Percentiles rank a stretch among this genome's conserved stretches.
phyloP scores from a whole-genome alignment of 2,329 filamentous ascomycete genomes.

The Aspergillus brunneoviolaceus region DNA sequence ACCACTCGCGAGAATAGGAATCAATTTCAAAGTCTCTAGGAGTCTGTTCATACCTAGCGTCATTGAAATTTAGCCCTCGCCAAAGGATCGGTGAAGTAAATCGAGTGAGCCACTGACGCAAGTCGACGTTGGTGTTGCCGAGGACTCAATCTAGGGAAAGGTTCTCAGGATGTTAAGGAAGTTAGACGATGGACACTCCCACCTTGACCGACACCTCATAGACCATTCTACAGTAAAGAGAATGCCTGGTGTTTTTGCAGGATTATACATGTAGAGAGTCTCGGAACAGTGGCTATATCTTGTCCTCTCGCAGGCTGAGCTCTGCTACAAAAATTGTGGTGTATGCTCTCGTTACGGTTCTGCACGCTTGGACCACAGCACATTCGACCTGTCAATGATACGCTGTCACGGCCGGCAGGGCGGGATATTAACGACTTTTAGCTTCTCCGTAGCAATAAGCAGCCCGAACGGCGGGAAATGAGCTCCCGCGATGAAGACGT shows the following conservation, averaged over 20 bases:
- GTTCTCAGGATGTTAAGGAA: not conserved
- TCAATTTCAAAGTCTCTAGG: not conserved
- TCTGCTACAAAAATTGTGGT: not conserved
- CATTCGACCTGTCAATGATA: slow-evolving; percentile 11
- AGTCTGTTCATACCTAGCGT: not conserved
- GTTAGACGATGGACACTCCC: not conserved
- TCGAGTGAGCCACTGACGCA: slow-evolving; percentile 7
- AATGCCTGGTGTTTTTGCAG: not conserved
- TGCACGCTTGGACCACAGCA: slow-evolving; percentile 13
- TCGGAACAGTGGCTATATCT: not conserved
- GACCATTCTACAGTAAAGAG: not conserved
- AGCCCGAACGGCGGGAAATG: slow-evolving; percentile 3
- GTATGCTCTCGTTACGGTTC: slow-evolving; percentile 10
- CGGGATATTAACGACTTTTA: not conserved
- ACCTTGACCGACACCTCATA: not conserved
- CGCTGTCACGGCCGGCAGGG: slow-evolving; percentile 11
- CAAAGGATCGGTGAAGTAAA: not conserved
- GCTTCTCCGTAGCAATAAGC: not conserved
- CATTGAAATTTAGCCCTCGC: not conserved
- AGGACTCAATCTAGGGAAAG: not conserved
- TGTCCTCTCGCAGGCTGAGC: not conserved
- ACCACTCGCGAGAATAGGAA: not conserved
- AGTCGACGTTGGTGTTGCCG: not conserved
- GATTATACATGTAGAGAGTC: not conserved
- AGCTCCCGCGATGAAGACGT: not conserved